phyloP scores from a whole-genome alignment of 1,139 yeast genomes.

The Kluyveromyces marxianus region DNA sequence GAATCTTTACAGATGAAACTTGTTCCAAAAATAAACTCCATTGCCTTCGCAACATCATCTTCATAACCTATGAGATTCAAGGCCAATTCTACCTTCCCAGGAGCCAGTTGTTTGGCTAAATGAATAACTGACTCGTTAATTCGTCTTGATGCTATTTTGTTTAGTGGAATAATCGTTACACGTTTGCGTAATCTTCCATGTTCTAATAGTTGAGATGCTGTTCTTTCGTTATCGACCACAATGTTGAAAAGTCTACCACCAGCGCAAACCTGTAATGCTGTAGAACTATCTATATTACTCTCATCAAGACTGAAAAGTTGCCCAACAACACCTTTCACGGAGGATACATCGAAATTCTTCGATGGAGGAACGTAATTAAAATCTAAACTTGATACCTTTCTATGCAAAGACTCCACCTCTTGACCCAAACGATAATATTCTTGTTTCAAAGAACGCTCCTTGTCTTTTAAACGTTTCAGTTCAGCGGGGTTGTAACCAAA shows the following conservation, averaged over 20 bases:
- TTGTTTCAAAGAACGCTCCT: slow-evolving; percentile 35
- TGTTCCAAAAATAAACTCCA: slow-evolving; percentile 87
- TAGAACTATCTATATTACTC: slow-evolving; percentile 52
- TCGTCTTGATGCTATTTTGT: slow-evolving; percentile 61
- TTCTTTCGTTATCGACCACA: slow-evolving; percentile 80
- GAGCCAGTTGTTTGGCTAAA: slow-evolving; percentile 53
- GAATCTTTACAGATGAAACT: slow-evolving; percentile 83
- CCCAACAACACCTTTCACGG: slow-evolving; percentile 86
- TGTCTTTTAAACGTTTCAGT: slow-evolving; percentile 40
- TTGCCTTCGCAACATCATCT: slow-evolving; percentile 62
- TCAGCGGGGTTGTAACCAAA: slow-evolving; percentile 56
- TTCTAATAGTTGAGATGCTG: slow-evolving; percentile 76
- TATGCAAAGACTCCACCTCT: slow-evolving; percentile 49
- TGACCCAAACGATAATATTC: slow-evolving; percentile 38
- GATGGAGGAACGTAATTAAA: slow-evolving; percentile 65
- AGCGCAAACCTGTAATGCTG: slow-evolving; percentile 90
- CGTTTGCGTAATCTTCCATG: slow-evolving; percentile 71
- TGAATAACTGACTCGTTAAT: slow-evolving; percentile 39
- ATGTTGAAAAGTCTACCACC: slow-evolving; percentile 88
- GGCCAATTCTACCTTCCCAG: slow-evolving; percentile 83
- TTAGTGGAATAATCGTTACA: slow-evolving; percentile 87
- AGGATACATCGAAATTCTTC: slow-evolving; percentile 48
- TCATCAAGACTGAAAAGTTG: slow-evolving; percentile 66
- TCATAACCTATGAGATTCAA: slow-evolving; percentile 72
- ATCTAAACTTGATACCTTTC: slow-evolving; percentile 68